phyloP scores from a whole-genome alignment of 441 rosid species.

The Pelargonium cotyledonis region DNA sequence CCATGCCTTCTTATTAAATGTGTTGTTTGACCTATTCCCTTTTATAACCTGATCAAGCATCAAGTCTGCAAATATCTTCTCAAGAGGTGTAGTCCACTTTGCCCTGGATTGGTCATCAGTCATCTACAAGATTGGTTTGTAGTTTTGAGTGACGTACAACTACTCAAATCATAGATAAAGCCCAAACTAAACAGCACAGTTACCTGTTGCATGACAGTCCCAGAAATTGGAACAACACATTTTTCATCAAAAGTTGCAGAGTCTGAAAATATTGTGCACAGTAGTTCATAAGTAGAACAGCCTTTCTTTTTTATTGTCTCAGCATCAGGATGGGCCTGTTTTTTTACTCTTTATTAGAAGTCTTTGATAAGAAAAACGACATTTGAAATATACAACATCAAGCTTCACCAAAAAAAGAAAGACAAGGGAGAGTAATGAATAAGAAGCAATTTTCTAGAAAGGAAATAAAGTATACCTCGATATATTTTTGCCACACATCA shows the following conservation, averaged over 20 bases:
- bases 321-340: constrained; percentile 56
- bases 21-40: constrained; percentile 39
- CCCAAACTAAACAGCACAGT: background rate
- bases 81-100: constrained; percentile 37
- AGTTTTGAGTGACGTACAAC: background rate
- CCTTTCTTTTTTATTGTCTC: constrained; percentile 38
- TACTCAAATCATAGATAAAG: background rate
- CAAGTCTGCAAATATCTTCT: constrained; percentile 41
- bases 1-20: constrained; percentile 44
- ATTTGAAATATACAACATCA: background rate
- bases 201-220: background rate
- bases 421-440: background rate
- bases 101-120: constrained; percentile 27
- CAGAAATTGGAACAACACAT: background rate
- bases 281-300: constrained; percentile 46
- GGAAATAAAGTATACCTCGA: background rate
- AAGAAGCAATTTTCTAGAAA: background rate
- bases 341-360: background rate
- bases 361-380: background rate
- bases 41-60: constrained; percentile 39
- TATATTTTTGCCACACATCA: constrained; percentile 3
- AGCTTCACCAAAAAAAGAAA: background rate
- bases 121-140: background rate
- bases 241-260: constrained; percentile 13
- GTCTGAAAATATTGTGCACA: constrained; percentile 39